Percentiles rank a stretch among this genome's conserved stretches.
These are phyloP conservation scores for Pichia sp. DNA, from an alignment of 1,139 yeast species.

Conservation along the genomic window DNA sequence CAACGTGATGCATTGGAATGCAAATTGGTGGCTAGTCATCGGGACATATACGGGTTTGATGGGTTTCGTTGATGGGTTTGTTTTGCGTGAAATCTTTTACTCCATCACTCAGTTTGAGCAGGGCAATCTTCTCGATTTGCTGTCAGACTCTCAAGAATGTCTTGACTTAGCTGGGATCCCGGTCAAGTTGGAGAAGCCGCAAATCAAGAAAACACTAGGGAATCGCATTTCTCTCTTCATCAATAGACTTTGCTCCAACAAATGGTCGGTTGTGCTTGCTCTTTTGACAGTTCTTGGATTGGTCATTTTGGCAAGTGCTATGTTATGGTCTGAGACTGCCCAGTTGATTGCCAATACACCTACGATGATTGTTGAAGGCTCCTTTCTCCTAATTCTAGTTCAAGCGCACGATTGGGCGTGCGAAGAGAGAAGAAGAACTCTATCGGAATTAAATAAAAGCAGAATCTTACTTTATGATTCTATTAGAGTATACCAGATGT, in stretches of 20 bases:
- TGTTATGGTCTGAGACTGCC: slow-evolving; percentile 37
- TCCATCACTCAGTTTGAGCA: slow-evolving; percentile 33
- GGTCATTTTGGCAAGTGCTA: slow-evolving; percentile 30
- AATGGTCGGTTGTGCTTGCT: neutral
- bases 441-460: too few relatives aligned
- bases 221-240: slow-evolving; percentile 23
- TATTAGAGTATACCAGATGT: too few relatives aligned
- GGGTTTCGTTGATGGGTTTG: slow-evolving; percentile 40
- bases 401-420: neutral
- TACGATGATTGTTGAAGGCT: neutral
- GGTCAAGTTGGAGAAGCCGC: slow-evolving; percentile 16
- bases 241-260: slow-evolving; percentile 1
- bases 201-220: slow-evolving; percentile 20
- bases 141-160: slow-evolving; percentile 67
- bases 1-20: slow-evolving; percentile 33
- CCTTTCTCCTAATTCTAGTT: neutral
- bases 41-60: slow-evolving; percentile 42
- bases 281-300: slow-evolving; percentile 28
- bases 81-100: slow-evolving; percentile 36
- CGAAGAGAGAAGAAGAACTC: neutral
- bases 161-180: slow-evolving; percentile 57
- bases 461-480: neutral
- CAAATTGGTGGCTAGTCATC: slow-evolving; percentile 41
- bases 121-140: slow-evolving; percentile 34
- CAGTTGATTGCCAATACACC: slow-evolving; percentile 37